These are phyloP conservation scores for Phialophora chinensis DNA, from an alignment of 2,329 filamentous ascomycete species.

Conservation along the genomic window DNA sequence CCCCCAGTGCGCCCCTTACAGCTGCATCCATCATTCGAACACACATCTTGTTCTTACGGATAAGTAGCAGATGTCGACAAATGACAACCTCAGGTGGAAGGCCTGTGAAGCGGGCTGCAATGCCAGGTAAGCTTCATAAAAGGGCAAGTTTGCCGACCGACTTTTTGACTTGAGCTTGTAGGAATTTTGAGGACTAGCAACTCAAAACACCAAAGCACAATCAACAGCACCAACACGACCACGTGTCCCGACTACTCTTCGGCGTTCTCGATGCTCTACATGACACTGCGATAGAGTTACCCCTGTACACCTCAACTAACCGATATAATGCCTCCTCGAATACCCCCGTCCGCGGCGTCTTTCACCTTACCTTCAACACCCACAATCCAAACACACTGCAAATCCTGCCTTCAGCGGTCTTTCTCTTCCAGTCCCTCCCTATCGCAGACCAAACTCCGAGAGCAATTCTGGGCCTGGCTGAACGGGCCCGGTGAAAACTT, in stretches of 20 bases:
- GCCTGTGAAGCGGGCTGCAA: too few species aligned
- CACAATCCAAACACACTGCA: conserved; percentile 37
- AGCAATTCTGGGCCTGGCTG: conserved; percentile 65
- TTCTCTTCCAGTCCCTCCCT: conserved; percentile 39
- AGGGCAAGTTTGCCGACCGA: neutral
- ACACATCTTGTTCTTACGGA: neutral
- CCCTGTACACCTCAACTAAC: neutral
- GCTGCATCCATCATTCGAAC: neutral
- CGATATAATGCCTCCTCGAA: conserved; percentile 35
- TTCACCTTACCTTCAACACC: conserved; percentile 24
- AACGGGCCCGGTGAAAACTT: conserved; percentile 59
- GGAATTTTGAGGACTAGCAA: neutral
- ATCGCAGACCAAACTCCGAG: conserved; percentile 56
- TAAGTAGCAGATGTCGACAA: neutral
- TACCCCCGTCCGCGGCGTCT: conserved; percentile 29
- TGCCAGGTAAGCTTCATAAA: neutral
- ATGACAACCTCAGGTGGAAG: neutral
- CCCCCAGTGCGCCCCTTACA: neutral
- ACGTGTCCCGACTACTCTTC: too few species aligned
- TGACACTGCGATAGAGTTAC: neutral
- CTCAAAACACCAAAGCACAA: neutral
- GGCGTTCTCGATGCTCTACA: neutral
- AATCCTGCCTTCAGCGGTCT: conserved; percentile 37
- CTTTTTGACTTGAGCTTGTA: neutral
- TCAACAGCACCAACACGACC: neutral